These are phyloP conservation scores for Umbellularia californica DNA, from an alignment of 164 flowering plant species.

Conservation along the genomic window DNA sequence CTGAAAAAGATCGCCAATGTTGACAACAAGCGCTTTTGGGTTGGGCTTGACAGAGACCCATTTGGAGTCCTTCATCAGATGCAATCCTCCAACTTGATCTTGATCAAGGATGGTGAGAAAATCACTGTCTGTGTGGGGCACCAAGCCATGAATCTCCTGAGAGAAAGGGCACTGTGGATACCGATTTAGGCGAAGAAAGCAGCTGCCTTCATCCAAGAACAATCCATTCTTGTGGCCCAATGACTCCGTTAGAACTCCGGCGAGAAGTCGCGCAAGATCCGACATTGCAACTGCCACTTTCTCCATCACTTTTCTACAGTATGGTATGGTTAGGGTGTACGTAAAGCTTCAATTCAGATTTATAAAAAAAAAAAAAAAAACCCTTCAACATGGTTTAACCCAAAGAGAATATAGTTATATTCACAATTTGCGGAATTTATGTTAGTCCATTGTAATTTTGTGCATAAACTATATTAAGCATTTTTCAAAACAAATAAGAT, in stretches of 20 bases:
- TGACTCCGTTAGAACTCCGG: slow-evolving; percentile 45
- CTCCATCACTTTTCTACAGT: slow-evolving; percentile 46
- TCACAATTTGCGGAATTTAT: no score
- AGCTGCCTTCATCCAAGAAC: slow-evolving; percentile 38
- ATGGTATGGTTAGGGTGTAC: no score
- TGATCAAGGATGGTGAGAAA: slow-evolving; percentile 70
- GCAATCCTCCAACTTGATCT: slow-evolving; percentile 81
- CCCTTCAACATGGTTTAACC: no score
- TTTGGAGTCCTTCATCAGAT: slow-evolving; percentile 65
- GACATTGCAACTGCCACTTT: slow-evolving; percentile 60
- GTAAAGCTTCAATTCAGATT: no score
- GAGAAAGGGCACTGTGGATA: slow-evolving; percentile 61
- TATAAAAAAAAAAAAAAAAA: no score
- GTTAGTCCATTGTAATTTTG: no score
- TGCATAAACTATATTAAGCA: no score
- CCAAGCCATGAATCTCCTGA: slow-evolving; percentile 45
- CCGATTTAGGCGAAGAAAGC: slow-evolving; percentile 66
- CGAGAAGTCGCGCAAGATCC: slow-evolving; percentile 48
- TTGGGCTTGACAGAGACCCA: slow-evolving; percentile 76
- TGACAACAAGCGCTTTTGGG: slow-evolving; percentile 60
- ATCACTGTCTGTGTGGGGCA: slow-evolving; percentile 83
- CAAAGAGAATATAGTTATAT: no score
- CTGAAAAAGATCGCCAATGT: slow-evolving; percentile 86
- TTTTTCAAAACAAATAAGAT: no score
- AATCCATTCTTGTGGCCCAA: slow-evolving; percentile 31